Conservation (phyloP, 306 rosid genomes). For the Psophocarpus tetragonolobus region DNA sequence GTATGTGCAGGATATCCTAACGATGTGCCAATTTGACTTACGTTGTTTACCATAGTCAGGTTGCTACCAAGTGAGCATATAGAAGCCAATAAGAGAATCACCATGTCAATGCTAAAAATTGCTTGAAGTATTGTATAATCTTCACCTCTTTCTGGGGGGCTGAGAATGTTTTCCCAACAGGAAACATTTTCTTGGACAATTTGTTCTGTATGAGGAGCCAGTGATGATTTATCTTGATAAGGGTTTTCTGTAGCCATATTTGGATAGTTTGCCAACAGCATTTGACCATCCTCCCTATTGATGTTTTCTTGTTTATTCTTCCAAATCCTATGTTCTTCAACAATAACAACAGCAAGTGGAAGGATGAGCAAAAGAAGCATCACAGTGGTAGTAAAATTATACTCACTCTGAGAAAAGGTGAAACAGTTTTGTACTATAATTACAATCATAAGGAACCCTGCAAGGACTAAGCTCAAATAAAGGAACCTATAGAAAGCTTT, state of each 20-base stretch:
- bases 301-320: conserved; percentile 11
- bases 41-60: conserved; percentile 51
- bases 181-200: background rate
- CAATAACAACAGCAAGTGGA: conserved; percentile 49
- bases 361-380: conserved; percentile 55
- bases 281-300: background rate
- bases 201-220: conserved; percentile 29
- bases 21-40: conserved; percentile 59
- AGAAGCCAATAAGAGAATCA: conserved; percentile 46
- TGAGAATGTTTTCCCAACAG: conserved; percentile 39
- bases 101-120: conserved; percentile 50
- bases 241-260: conserved; percentile 27
- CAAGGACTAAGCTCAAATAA: conserved; percentile 52
- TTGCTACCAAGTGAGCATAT: conserved; percentile 59
- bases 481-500: conserved; percentile 58
- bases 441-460: conserved; percentile 51
- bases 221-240: background rate
- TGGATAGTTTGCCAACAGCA: conserved; percentile 8
- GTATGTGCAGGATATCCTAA: conserved; percentile 45
- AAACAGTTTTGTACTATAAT: conserved; percentile 49
- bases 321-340: conserved; percentile 49
- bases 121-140: conserved; percentile 66
- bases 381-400: conserved; percentile 31
- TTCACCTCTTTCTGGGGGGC: conserved; percentile 42
- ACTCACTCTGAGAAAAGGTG: conserved; percentile 37